These are phyloP conservation scores for Rhodamnia rubescens DNA, from an alignment of 345 rosid species.

Conservation along the genomic window DNA sequence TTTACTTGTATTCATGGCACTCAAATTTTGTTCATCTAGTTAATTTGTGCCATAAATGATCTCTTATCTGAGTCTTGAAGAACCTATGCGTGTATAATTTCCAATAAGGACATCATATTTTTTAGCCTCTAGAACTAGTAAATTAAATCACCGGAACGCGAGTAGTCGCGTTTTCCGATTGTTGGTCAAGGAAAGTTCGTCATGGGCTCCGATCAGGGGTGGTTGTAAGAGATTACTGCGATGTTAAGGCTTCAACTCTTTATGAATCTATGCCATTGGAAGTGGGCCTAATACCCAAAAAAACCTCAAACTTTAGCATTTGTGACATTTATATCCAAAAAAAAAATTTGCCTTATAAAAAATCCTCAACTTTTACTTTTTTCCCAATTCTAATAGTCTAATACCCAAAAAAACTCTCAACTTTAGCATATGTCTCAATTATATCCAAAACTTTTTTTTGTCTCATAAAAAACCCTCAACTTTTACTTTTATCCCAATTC, in stretches of 20 bases:
- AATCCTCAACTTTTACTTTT: too few species aligned
- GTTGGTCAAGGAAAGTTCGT: neutral
- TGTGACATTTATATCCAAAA: too few species aligned
- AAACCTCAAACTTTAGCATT: too few species aligned
- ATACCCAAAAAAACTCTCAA: too few species aligned
- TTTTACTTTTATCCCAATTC: too few species aligned
- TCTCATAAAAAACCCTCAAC: too few species aligned
- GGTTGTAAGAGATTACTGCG: neutral
- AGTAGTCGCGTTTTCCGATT: neutral
- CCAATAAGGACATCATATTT: neutral
- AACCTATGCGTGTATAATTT: neutral
- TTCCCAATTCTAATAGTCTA: too few species aligned
- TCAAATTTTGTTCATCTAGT: neutral
- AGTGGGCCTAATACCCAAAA: too few species aligned
- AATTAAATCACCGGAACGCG: neutral
- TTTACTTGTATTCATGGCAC: neutral
- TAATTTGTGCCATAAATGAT: neutral
- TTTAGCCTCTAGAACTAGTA: neutral
- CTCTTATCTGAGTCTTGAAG: neutral
- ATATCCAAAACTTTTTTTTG: too few species aligned
- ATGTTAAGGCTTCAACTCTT: neutral
- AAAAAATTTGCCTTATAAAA: too few species aligned
- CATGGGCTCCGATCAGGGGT: neutral
- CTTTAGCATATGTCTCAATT: too few species aligned
- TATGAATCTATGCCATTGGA: neutral